phyloP scores from a whole-genome alignment of 768 basidiomycete species.

The Amylocystis lapponica region DNA sequence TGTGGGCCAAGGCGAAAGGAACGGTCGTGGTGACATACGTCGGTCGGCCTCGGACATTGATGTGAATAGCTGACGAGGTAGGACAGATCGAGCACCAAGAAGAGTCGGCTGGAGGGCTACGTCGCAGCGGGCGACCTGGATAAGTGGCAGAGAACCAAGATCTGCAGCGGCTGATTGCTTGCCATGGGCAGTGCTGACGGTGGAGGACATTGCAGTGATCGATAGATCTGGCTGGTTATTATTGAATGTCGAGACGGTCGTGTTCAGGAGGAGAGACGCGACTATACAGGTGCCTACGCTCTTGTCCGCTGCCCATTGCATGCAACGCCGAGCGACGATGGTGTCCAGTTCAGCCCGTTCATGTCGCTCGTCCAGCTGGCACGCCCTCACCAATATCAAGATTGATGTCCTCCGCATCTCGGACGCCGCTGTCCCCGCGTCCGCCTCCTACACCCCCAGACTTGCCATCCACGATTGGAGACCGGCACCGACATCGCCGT shows the following conservation, averaged over 20 bases:
- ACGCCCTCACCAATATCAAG: conserved; percentile 82
- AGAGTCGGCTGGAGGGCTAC: conserved; percentile 61
- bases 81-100: conserved; percentile 58
- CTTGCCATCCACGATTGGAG: conserved; percentile 71
- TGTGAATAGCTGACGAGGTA: not conserved
- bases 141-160: too few relatives aligned
- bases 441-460: conserved; percentile 67
- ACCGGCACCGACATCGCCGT: conserved; percentile 70
- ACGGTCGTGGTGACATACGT: conserved; percentile 58
- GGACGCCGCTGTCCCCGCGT: conserved; percentile 59
- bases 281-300: too few relatives aligned
- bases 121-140: conserved; percentile 60
- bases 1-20: conserved; percentile 69
- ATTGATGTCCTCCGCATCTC: conserved; percentile 85
- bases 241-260: too few relatives aligned
- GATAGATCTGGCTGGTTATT: too few relatives aligned
- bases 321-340: too few relatives aligned
- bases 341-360: conserved; percentile 88
- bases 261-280: too few relatives aligned
- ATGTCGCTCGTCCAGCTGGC: conserved; percentile 87
- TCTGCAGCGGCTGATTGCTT: too few relatives aligned
- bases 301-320: too few relatives aligned
- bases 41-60: conserved; percentile 2
- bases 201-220: too few relatives aligned
- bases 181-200: too few relatives aligned